phyloP scores from a whole-genome alignment of 495 filamentous ascomycete genomes.

The Neohortaea acidophila region DNA sequence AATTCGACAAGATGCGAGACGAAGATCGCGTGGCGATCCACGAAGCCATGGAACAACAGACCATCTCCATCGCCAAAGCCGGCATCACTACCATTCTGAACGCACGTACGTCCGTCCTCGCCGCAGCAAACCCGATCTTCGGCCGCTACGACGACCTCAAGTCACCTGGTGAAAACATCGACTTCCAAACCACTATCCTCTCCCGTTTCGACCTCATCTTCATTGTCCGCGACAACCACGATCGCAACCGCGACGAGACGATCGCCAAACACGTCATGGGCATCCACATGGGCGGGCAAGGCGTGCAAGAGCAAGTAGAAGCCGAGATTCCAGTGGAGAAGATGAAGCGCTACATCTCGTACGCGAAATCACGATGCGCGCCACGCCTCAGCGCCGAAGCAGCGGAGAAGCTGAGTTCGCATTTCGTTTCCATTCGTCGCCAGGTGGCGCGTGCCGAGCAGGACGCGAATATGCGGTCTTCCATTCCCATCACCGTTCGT shows the following conservation, averaged over 20 bases:
- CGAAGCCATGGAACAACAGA: conserved; percentile 99
- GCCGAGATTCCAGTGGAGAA: conserved; percentile 84
- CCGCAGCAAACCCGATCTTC: conserved; percentile 94
- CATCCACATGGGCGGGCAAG: conserved; percentile 73
- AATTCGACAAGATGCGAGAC: conserved; percentile 99
- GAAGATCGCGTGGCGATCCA: conserved; percentile 98
- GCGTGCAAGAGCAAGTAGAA: conserved; percentile 56
- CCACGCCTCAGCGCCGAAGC: conserved; percentile 85
- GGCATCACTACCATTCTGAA: conserved; percentile 98
- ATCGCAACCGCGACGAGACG: conserved; percentile 72
- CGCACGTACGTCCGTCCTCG: conserved; percentile 84
- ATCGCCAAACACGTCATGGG: conserved; percentile 97
- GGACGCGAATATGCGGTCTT: conserved; percentile 70
- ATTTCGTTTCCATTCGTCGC: conserved; percentile 91
- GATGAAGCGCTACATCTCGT: conserved; percentile 96
- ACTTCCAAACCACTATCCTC: conserved; percentile 97
- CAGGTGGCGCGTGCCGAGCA: conserved; percentile 86
- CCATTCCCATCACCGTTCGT: conserved; percentile 93
- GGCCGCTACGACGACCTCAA: conserved; percentile 97
- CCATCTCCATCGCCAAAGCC: conserved; percentile 97
- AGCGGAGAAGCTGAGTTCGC: conserved; percentile 88
- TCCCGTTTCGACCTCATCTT: conserved; percentile 99
- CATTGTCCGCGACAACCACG: conserved; percentile 93
- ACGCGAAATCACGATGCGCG: conserved; percentile 79
- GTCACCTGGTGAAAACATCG: conserved; percentile 94